Evolutionary conservation across 306 rosid species (phyloP).

Genomic region (Rosa chinensis): DNA sequence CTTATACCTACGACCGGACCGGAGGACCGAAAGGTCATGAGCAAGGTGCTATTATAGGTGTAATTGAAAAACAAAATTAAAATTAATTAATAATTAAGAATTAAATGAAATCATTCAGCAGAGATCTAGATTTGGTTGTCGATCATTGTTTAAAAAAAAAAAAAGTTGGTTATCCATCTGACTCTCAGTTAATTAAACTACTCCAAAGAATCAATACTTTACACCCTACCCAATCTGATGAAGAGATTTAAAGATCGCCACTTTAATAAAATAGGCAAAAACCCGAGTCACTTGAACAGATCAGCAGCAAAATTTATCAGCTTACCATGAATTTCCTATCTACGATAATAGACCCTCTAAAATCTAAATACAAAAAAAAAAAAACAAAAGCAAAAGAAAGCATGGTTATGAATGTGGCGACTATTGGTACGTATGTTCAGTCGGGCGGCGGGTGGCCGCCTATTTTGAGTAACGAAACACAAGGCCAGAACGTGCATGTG

Average conservation of each 20-base stretch:
- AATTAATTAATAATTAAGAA: no score
- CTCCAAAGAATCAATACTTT: not conserved
- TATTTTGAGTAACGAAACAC: no score
- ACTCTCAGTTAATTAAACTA: not conserved
- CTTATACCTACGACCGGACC: not conserved
- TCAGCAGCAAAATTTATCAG: no score
- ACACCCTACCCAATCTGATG: not conserved
- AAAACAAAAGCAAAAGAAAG: no score
- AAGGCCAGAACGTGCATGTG: no score
- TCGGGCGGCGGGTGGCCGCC: no score
- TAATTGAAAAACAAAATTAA: not conserved
- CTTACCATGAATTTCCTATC: no score
- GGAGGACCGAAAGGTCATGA: not conserved
- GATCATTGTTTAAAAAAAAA: not conserved
- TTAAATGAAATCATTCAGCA: not conserved
- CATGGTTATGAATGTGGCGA: no score
- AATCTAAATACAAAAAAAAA: no score
- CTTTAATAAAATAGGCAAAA: not conserved
- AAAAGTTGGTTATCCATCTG: not conserved
- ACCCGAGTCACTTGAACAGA: not conserved
- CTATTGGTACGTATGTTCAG: no score
- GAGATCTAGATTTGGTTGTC: not conserved
- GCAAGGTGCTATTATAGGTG: not conserved
- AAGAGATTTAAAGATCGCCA: not conserved
- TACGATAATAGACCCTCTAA: no score